A percentile compares a stretch with the other conserved stretches of the same genome.
These are phyloP conservation scores for Naumovozyma dairenensis DNA, from an alignment of 805 yeast species.

Conservation along the genomic window DNA sequence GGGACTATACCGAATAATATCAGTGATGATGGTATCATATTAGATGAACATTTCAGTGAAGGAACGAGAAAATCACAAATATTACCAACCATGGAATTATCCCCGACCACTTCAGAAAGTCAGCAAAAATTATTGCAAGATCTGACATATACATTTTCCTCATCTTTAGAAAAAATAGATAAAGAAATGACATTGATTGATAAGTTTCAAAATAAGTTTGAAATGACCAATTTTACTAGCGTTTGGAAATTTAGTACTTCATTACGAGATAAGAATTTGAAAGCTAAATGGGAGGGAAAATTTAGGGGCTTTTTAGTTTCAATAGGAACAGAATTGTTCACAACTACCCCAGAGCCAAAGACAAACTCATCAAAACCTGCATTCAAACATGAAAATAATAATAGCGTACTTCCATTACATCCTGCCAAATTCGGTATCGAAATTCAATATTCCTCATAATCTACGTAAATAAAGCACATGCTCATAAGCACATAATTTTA, in stretches of 20 bases:
- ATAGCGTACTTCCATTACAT: constrained; percentile 4
- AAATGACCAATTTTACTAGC: constrained; percentile 49
- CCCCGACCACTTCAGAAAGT: constrained; percentile 8
- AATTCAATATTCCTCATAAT: constrained; percentile 23
- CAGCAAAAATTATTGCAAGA: constrained; percentile 19
- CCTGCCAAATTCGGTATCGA: constrained; percentile 25
- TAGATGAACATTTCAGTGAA: too few relatives aligned
- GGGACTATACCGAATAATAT: neutral
- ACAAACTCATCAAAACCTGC: constrained; percentile 3
- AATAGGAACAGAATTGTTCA: constrained; percentile 51
- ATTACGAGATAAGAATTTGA: constrained; percentile 48
- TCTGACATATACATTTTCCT: constrained; percentile 23
- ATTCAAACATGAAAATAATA: neutral
- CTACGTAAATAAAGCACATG: too few relatives aligned
- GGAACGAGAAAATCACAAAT: too few relatives aligned
- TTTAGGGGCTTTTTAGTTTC: constrained; percentile 69
- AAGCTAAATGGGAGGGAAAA: constrained; percentile 80
- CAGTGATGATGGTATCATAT: neutral
- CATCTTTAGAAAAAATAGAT: constrained; percentile 24
- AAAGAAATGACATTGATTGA: constrained; percentile 37
- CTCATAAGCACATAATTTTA: too few relatives aligned
- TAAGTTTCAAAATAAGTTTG: constrained; percentile 41
- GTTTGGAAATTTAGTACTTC: constrained; percentile 70
- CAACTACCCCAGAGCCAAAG: too few relatives aligned
- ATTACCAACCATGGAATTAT: too few relatives aligned